Evolutionary conservation across 2,329 filamentous ascomycete genomes (phyloP), one percentile per base, ranked within the genome.

Genomic region (Fusarium setosum): DNA sequence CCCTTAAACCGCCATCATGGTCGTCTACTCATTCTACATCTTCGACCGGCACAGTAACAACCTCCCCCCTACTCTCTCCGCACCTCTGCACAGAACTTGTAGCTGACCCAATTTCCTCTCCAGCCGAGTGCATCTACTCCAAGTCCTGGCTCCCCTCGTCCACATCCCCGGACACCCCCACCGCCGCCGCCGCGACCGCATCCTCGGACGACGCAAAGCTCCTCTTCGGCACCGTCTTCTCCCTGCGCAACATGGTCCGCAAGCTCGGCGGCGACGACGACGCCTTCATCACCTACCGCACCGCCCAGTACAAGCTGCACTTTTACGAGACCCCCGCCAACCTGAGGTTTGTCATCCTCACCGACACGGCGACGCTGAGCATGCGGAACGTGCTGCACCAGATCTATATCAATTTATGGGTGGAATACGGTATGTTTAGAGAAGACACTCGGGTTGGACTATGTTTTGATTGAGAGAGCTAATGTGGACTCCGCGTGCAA

Each of bases 261-360:
- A 97, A 97, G 83, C 87, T 99, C 45, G 95, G 95, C 74, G 95
- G 95, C 68, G 89, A 93, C 54, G 94, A 97, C 77, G 95, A 97
- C 82, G 93, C 92, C 76, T 99, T 99, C 79, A 91, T 99, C 71
- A 93, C 91, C 70, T 99, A 92, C 81, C 92, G 93, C 71, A 99
- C 96, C 52, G 92, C 87, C 70, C 92, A 97, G 80, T 99, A 99
- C 85, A 97, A 97, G 82, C 87, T 99, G 72, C 96, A 99, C 82
- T 99, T 97, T 83, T 99, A 97, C 85, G 96, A 99, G 84, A 98
- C 96, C 12, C 94, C 94, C 1, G 96, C 94, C 51, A 96, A 93
- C 77, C 90, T 97, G 79, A 96, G 97, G 75, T 96, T 98, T 75
- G 94, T 97, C 75, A 93, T 99, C 90, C 85, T 98, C 75, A 98